phyloP scores from a whole-genome alignment of 1,284 basidiomycete species.

The Pseudozyma sp. region DNA sequence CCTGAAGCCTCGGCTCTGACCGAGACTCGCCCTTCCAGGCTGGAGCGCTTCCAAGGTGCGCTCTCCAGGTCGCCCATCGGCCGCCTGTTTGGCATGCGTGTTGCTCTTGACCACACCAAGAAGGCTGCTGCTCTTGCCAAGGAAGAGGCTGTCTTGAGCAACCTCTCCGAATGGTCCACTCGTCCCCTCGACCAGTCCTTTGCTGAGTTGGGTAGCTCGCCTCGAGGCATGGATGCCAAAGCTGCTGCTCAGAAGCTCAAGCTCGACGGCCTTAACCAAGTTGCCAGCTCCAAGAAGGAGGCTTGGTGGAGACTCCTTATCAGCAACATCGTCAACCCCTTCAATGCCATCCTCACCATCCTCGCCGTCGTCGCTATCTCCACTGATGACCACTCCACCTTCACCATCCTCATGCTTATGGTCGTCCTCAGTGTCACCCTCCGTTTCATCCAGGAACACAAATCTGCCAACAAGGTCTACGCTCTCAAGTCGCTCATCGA shows the following conservation, averaged over 20 bases:
- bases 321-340: conserved; percentile 16
- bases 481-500: conserved; percentile 13
- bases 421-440: conserved; percentile 8
- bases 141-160: conserved; percentile 4
- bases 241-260: conserved; percentile 9
- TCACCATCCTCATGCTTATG: conserved; percentile 16
- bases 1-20: conserved; percentile 4
- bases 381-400: conserved; percentile 13
- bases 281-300: conserved; percentile 10
- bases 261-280: conserved; percentile 11
- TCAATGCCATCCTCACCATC: conserved; percentile 15
- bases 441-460: conserved; percentile 13
- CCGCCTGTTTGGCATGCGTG: conserved; percentile 4
- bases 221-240: conserved; percentile 3
- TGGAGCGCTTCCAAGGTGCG: not conserved
- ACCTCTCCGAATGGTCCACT: conserved; percentile 2
- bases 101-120: conserved; percentile 2
- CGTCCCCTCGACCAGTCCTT: conserved; percentile 3
- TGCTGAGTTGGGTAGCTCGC: conserved; percentile 4
- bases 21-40: not conserved
- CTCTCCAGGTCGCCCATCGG: conserved; percentile 7
- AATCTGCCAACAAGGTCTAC: conserved; percentile 14
- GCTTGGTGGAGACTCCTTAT: conserved; percentile 13
- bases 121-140: conserved; percentile 14
- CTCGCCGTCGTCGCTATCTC: conserved; percentile 14